phyloP scores from a whole-genome alignment of 2,329 filamentous ascomycete genomes.

The Talaromyces albobiverticillius region DNA sequence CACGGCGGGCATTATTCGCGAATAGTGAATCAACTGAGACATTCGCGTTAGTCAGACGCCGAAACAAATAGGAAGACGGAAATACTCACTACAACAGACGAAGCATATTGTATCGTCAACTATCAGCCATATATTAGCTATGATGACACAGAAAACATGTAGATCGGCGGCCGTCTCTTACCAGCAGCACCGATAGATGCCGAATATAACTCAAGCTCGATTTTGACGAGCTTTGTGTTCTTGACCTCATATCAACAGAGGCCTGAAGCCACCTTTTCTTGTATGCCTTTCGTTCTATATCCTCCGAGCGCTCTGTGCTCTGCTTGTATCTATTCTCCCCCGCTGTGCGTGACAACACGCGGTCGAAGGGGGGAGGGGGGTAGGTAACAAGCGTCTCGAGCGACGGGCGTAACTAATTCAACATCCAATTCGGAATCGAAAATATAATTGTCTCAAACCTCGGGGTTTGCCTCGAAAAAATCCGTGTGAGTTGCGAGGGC shows the following conservation, averaged over 20 bases:
- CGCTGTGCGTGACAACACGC: not conserved
- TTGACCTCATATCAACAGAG: not conserved
- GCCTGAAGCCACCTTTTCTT: too few species aligned
- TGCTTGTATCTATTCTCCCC: not conserved
- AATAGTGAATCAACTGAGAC: conserved; percentile 83
- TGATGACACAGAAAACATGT: not conserved
- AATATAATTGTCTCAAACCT: not conserved
- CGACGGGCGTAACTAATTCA: too few species aligned
- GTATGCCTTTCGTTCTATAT: not conserved
- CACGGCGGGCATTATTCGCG: conserved; percentile 81
- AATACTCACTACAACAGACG: conserved; percentile 41
- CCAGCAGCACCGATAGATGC: conserved; percentile 33
- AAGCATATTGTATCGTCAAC: conserved; percentile 44
- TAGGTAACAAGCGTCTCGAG: too few species aligned
- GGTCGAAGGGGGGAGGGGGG: not conserved
- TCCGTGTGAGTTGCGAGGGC: too few species aligned
- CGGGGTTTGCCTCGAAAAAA: too few species aligned
- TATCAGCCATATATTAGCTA: conserved; percentile 18
- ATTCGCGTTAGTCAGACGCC: not conserved
- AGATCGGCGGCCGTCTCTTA: conserved; percentile 23
- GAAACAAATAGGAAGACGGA: not conserved
- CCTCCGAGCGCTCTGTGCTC: not conserved
- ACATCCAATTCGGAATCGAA: not conserved
- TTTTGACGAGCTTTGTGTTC: not conserved
- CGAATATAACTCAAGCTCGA: not conserved